Percentiles rank a stretch among this genome's conserved stretches.
Conservation (phyloP, 192 early-diverging fungal species). For the Coemansia sp. region DNA sequence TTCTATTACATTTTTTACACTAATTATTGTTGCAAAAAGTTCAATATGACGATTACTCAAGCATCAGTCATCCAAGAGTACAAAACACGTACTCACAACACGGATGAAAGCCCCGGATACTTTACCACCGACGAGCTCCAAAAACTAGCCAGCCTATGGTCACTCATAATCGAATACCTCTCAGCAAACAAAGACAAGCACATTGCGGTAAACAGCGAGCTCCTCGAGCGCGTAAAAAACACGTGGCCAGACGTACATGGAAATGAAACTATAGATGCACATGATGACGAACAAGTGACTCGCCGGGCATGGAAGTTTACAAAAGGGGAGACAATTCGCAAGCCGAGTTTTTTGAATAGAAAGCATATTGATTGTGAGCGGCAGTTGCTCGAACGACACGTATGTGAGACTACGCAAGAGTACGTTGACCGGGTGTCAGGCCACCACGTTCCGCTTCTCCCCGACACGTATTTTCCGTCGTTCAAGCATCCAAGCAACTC, state of each 20-base stretch:
- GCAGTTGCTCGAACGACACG: constrained; percentile 30
- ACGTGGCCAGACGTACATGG: constrained; percentile 18
- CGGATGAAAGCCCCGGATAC: constrained; percentile 19
- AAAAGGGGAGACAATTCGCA: constrained; percentile 31
- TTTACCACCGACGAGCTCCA: constrained; percentile 33
- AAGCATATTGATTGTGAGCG: constrained; percentile 18
- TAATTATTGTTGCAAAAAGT: not conserved
- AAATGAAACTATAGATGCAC: constrained; percentile 13
- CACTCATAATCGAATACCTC: constrained; percentile 26
- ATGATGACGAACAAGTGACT: constrained; percentile 20
- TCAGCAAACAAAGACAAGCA: constrained; percentile 21
- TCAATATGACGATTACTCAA: constrained; percentile 42
- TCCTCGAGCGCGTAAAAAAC: constrained; percentile 15
- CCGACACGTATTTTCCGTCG: constrained; percentile 36
- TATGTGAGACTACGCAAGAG: constrained; percentile 46
- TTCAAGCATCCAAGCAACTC: constrained; percentile 24
- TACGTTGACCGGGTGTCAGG: constrained; percentile 25
- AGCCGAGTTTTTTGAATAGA: constrained; percentile 9
- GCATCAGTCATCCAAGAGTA: constrained; percentile 42
- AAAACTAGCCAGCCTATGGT: constrained; percentile 39
- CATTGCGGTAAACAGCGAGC: constrained; percentile 28
- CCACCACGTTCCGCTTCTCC: constrained; percentile 25
- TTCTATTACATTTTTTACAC: no score
- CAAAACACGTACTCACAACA: constrained; percentile 13
- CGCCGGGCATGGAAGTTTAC: constrained; percentile 40